Base-by-base conservation (phyloP, 192 early-diverging fungal genomes). In the Coemansia pectinata region DNA sequence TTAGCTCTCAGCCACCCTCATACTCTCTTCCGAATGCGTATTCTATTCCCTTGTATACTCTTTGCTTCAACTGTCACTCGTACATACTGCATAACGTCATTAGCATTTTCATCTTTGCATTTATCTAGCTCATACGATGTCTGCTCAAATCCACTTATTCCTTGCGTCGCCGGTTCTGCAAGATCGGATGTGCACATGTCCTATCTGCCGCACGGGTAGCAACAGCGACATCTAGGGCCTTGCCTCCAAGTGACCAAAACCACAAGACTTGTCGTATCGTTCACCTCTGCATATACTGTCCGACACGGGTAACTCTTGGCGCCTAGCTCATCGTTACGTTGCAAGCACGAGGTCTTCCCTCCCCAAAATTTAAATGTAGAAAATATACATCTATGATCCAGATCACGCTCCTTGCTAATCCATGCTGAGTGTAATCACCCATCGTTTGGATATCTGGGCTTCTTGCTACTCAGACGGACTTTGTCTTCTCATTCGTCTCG, bases 111-210 rank as follows among this genome's bases (percentile, higher is more conserved):
- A 27, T 27, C 27, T 27, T 27, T 27, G 7, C 19, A 50, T 55
- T 55, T 29, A 4, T 29, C 3, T 25, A 29, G 25, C 27, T 29
- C 11, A 29, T 29, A 55, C 25, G 27, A 55, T 29, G 19, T 27
- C 41, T 11, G 8, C 34, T 14, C 39, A 40, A 38, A 40, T 9
- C 14, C 31, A 19, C 23, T 34, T 12, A 15, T 14, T 19, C 21
- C 12, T 9, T 15, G 8, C 12, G 15, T 8, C 38, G 40, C 33
- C 44, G n/a, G 66, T 66, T 41, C 48, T 52, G 0, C 62, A 61
- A 7, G 69, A 76, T 33, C 78, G 78, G 38, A 81, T 81, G 78
- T 81, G 78, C 50, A 75, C 78, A 8, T 81, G 78, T 21, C 78
- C 78, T 17, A 76, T 81, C 34, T 81, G 78, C 70, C 73, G 70